Evolutionary conservation across 768 basidiomycete species (phyloP).

Genomic region (Suillus discolor): DNA sequence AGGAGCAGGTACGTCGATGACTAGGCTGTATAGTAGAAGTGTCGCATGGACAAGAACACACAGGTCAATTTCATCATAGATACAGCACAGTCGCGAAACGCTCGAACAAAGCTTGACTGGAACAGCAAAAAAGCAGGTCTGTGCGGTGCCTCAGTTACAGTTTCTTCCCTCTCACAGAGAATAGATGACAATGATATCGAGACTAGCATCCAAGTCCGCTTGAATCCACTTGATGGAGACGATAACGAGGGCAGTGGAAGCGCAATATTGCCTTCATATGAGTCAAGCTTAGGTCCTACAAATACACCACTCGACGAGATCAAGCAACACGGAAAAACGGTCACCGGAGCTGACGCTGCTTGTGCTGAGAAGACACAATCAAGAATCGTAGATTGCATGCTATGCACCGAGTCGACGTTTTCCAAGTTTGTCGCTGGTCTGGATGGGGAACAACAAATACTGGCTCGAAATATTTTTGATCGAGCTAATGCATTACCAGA

Average conservation of each 20-base stretch:
- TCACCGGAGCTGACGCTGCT: constrained; percentile 47
- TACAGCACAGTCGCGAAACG: constrained; percentile 55
- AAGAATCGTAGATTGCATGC: constrained; percentile 34
- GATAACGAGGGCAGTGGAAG: neutral
- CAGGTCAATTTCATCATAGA: constrained; percentile 79
- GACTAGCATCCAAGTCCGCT: constrained; percentile 54
- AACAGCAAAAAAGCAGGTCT: constrained; percentile 89
- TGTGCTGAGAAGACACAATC: constrained; percentile 39
- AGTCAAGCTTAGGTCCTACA: neutral
- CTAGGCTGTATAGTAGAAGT: neutral
- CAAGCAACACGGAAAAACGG: constrained; percentile 46
- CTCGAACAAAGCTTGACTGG: constrained; percentile 67
- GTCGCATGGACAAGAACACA: neutral
- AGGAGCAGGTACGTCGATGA: constrained; percentile 57
- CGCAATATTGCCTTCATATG: neutral
- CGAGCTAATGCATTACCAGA: constrained; percentile 18
- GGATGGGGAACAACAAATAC: constrained; percentile 20
- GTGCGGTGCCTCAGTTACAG: constrained; percentile 1
- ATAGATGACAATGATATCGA: constrained; percentile 87
- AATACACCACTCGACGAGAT: neutral
- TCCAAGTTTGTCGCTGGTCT: constrained; percentile 24
- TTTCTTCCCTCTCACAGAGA: neutral
- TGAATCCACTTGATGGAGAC: constrained; percentile 1
- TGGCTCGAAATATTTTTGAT: constrained; percentile 21
- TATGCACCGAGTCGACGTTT: constrained; percentile 30